Conservation (phyloP, 495 filamentous ascomycete species). For the Usnea hakonensis region DNA sequence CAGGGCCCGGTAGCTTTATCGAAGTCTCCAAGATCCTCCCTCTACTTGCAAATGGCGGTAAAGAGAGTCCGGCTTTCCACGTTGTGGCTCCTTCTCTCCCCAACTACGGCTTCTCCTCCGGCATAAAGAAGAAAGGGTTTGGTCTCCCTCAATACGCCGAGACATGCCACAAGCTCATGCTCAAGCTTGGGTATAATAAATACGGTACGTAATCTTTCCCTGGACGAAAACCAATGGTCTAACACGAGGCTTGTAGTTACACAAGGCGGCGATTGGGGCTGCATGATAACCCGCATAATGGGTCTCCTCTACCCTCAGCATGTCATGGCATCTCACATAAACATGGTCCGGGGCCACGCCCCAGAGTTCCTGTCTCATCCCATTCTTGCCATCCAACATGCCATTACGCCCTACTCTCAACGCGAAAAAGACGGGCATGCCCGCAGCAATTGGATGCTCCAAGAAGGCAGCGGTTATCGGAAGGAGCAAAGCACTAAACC, state of each 20-base stretch:
- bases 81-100: conserved; percentile 36
- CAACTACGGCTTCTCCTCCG: conserved; percentile 37
- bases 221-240: neutral
- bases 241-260: conserved; percentile 34
- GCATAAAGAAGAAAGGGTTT: conserved; percentile 38
- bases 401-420: conserved; percentile 30
- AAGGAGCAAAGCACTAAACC: conserved; percentile 52
- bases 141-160: conserved; percentile 54
- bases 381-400: conserved; percentile 37
- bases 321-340: conserved; percentile 58
- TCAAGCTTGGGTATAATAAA: conserved; percentile 53
- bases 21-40: conserved; percentile 34
- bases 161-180: conserved; percentile 58
- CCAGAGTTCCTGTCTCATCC: conserved; percentile 34
- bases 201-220: conserved; percentile 43
- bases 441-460: conserved; percentile 44
- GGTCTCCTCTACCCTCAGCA: conserved; percentile 47
- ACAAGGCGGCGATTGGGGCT: conserved; percentile 65
- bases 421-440: conserved; percentile 36
- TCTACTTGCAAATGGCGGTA: conserved; percentile 23
- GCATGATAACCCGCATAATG: conserved; percentile 51
- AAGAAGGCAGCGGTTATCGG: conserved; percentile 50
- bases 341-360: conserved; percentile 42
- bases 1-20: conserved; percentile 34
- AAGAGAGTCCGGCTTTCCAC: conserved; percentile 32